Base-by-base conservation (phyloP, 306 rosid species). In the Calophaca sinica region DNA sequence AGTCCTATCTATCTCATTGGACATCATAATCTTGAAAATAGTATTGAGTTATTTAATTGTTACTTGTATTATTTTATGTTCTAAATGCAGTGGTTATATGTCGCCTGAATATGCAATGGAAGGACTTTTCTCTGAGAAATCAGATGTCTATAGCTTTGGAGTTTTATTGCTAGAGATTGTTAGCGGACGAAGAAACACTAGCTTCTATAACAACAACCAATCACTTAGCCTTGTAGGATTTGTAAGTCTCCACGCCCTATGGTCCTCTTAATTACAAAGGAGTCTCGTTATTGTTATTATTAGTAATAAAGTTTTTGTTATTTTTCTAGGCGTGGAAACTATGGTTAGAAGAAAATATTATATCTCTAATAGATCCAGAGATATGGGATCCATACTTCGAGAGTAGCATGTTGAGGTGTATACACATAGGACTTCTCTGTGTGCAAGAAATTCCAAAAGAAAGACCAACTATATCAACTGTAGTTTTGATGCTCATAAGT, bases 91-190 rank as follows among this genome's bases (percentile, higher is more conserved):
- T 70, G 85, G 85, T 38, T 81, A 81, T 63, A 81, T 81, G 85
- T 59, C 85, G 0, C 81, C 78, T 26, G 85, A 81, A 70, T 81
- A 81, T 46, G 85, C 81, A 81, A 81, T 81, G 85, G 78, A 81
- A n/a, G 85, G 85, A 0, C 6, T 81, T 1, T 75, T 81, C 42
- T 76, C 80, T 4, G 85, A 81, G n/a, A 81, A 81, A 55, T 81
- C 78, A 53, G 81, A 81, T 71, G 81, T 81, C 1, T 81, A 76
- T 29, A 76, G 85, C 14, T 76, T 81, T 46, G 85, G 81, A 2
- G 85, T 81, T 50, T 75, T 81, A 9, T 38, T 76, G 14, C 44
- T 81, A 45, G 85, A 81, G 64, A 62, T 81, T 62, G 81, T 81
- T 5, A 81, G 78, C 0, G 85, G 84, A 14, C 15, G 78, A 44